Evolutionary conservation across 1,139 yeast genomes (phyloP), one percentile per base, ranked within the genome.

Genomic region (Wickerhamiella pararugosa): DNA sequence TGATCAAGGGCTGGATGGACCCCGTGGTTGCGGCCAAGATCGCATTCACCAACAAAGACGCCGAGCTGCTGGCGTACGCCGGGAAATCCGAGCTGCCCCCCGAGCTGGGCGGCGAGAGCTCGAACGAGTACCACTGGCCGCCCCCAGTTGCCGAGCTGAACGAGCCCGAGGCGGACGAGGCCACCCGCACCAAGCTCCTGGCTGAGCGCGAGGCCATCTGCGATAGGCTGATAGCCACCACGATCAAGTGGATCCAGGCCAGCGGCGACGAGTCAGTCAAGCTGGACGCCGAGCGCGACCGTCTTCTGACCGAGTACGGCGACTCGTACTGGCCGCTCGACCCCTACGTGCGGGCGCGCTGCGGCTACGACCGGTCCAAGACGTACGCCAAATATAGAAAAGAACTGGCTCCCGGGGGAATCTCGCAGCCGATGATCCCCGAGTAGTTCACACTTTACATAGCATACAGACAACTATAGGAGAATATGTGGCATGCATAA

Each of bases 11-110:
- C 50, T 83, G 94, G 94, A 65, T 84, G 44, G 94, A 83, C 55
- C 94, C 94, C 1, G 86, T 78, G 7, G 92, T 83, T 36, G 93
- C 92, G 0, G 67, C 82, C 26, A 83, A 82, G 60, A 77, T 84
- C 50, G 68, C 70, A 25, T 84, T 84, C 61, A 81, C 94, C 25
- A 75, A 76, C 53, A 64, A 64, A 41, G 52, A 62, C 9, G 67
- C 70, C 40, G 93, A 82, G 47, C 62, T 83, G 51, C 65, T 65
- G 40, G 65, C 75, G 51, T 72, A 62, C 56, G 72, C 83, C 37
- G 72, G 70, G 39, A 53, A 58, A 33, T 62, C 71, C 36, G 61
- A 70, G 51, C 66, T 84, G 45, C 80, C 87, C 31, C 60, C 62
- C 46, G 71, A 68, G 32, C 58, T 82, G 39, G 94, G 90, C 8